Evolutionary conservation across 1,139 yeast species (phyloP), one percentile per base, ranked within the genome.

Genomic region (Ogataea hybrid): DNA sequence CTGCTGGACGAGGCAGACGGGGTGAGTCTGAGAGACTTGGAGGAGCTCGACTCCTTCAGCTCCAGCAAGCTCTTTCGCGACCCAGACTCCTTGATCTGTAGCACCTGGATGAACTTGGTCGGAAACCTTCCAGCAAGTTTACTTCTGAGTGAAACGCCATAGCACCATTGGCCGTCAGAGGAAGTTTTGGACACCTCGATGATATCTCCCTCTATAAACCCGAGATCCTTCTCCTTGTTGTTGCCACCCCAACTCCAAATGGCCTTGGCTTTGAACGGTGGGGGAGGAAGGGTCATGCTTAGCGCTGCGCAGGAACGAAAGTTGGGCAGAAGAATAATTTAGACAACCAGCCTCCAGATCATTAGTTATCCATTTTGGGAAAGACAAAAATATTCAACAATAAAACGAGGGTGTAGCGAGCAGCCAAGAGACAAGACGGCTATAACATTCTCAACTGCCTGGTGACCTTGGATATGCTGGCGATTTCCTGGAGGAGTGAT

Each of bases 141-240:
- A 66, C 88, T 89, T 57, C 97, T 73, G 51, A 81, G 69, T 44
- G 90, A 73, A 49, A 75, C 72, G 1, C 98, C 98, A 56, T 79
- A 85, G 85, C 94, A 89, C 95, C 96, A 88, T 56, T 83, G 81
- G 17, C 95, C 96, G 58, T 90, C 95, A 7, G 92, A 89, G 12
- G 41, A 32, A 4, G 82, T 69, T 52, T 82, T 74, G 35, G 79
- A 72, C 6, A 92, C 95, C 50, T 89, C 95, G 54, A 92, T 85
- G 37, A 86, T 68, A 60, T 92, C 97, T 42, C 95, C 95, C 65
- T 92, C 97, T 35, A 90, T 74, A 61, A 92, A 92, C 1, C 97
- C 97, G 39, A 92, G 71, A 59, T 92, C 97, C 32, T 86, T 88
- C 37, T 82, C 85, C 57, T 84, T 54, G 30, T 52, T 51, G 20